Percentiles rank a stretch among this genome's conserved stretches.
Conservation (phyloP, 1,139 yeast species). For the Yamadazyma kanchanaburiensis region DNA sequence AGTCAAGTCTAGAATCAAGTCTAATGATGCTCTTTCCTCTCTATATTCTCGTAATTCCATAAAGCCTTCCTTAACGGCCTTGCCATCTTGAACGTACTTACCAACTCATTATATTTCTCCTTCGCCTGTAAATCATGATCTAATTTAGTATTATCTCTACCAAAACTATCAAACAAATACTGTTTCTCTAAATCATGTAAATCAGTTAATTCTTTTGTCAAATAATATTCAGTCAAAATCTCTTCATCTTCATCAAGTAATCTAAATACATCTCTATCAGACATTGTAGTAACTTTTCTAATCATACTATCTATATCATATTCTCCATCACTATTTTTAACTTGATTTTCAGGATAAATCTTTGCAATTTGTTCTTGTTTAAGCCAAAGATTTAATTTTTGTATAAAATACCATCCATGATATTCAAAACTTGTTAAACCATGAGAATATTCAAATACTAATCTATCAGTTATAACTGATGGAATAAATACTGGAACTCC, state of each 20-base stretch:
- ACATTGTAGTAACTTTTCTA: conserved; percentile 14
- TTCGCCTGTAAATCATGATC: conserved; percentile 8
- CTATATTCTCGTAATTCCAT: conserved; percentile 22
- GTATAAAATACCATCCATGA: conserved; percentile 21
- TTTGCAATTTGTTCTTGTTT: conserved; percentile 14
- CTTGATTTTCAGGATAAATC: conserved; percentile 6
- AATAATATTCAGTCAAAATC: conserved; percentile 27
- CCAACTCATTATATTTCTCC: conserved; percentile 17
- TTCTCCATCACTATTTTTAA: conserved; percentile 8
- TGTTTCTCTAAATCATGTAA: conserved; percentile 24
- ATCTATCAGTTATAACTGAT: conserved; percentile 19
- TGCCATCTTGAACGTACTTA: conserved; percentile 18
- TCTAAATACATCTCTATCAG: conserved; percentile 15
- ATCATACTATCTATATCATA: conserved; percentile 16
- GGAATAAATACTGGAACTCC: conserved; percentile 34
- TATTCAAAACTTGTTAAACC: conserved; percentile 12
- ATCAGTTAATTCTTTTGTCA: conserved; percentile 26
- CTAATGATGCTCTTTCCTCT: conserved; percentile 14
- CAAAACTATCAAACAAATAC: conserved; percentile 18
- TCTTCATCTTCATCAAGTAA: conserved; percentile 25
- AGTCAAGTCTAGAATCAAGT: too few relatives aligned
- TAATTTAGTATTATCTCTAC: conserved; percentile 17
- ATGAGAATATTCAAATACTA: conserved; percentile 24
- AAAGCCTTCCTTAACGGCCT: conserved; percentile 23
- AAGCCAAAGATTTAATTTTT: conserved; percentile 25